Conservation (phyloP, 441 rosid genomes). For the Syzygium malaccense region DNA sequence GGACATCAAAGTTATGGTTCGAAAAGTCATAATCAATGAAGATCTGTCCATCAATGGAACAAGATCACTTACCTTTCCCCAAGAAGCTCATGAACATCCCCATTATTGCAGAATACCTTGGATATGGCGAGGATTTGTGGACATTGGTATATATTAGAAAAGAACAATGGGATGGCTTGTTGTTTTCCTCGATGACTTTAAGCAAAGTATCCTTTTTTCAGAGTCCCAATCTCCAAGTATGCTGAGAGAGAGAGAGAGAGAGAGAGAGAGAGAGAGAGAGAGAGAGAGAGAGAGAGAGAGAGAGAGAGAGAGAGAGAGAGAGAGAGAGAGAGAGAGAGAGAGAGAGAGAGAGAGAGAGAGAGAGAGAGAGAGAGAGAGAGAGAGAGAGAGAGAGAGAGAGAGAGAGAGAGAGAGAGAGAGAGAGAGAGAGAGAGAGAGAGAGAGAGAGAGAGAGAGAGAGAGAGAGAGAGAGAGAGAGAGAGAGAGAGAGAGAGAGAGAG, state of each 20-base stretch:
- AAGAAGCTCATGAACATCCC: constrained; percentile 45
- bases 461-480: neutral
- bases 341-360: neutral
- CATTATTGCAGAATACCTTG: constrained; percentile 20
- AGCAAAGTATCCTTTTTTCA: constrained; percentile 18
- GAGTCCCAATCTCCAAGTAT: neutral
- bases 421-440: neutral
- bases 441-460: neutral
- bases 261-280: neutral
- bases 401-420: neutral
- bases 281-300: neutral
- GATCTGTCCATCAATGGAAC: neutral
- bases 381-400: neutral
- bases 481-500: neutral
- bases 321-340: no score
- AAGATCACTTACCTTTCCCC: constrained; percentile 39
- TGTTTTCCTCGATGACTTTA: neutral
- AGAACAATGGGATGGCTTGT: constrained; percentile 3
- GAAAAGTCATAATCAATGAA: neutral
- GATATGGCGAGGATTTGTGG: neutral
- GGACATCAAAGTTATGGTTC: neutral
- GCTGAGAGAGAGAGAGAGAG: neutral
- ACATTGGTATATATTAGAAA: neutral
- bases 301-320: neutral
- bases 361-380: neutral